Base-by-base conservation (phyloP, 306 rosid species). In the Dryas octopetala region DNA sequence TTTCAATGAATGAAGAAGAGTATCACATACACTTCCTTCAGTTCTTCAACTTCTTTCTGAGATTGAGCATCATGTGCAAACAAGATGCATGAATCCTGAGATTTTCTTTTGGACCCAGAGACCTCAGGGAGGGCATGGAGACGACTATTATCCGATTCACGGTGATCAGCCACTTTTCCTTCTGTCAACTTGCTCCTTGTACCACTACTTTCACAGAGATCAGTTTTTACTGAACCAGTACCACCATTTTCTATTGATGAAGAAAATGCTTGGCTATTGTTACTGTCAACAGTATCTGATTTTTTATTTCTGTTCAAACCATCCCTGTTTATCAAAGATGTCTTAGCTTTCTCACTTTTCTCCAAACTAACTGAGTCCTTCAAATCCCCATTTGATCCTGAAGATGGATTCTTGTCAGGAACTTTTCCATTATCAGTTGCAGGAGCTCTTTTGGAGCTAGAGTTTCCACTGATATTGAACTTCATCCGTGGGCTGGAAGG, bases 21-120 rank as follows among this genome's bases (percentile, higher is more conserved):
- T 62, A 60, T 61, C 75, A 73, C 97, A 65, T 89, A 96, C 99
- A 52, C 79, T 87, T 84, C 81, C 78, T 86, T 96, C 72, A 92
- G 74, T 74, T 88, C 86, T 83, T 86, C 86, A 79, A 92, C 84
- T 82, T 84, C 83, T 79, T 59, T 85, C 73, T 15, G 87, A 53
- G 98, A 90, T 59, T 81, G 89, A 71, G 55, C 85, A 86, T 92
- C 96, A 45, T 70, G 79, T 40, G 90, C 87, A 71, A 86, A 86
- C 86, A 90, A 86, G 78, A 89, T 76, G 79, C 92, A 84, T 16
- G 77, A 66, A 45, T 50, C 78, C 57, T 8, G 59, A 5, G 64
- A 70, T 75, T 88, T 96, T 78, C 99, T 89, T 86, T 92, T 91
- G 80, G 82, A 76, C 64, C 87, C 83, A 62, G 68, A 62, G 64